Base-by-base conservation (phyloP, 345 rosid genomes). In the Camelina sativa region DNA sequence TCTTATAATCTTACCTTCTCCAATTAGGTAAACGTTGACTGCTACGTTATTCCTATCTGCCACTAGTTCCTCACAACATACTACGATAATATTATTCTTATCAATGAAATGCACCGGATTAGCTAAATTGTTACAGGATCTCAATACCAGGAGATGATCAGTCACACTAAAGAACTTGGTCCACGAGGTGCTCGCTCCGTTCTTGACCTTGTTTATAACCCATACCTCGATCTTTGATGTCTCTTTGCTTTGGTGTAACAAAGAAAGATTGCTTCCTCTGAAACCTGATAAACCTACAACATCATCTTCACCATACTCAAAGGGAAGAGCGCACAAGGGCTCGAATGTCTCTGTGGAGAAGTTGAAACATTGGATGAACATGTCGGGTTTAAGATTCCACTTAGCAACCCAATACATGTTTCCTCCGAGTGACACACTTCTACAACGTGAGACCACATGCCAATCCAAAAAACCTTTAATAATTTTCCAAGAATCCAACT, bases 401-500 rank as follows among this genome's bases (percentile, higher is more conserved):
- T 11, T n/a, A 65, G 71, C 65, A 65, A 73, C 11, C 71, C 77
- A 73, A 55, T 65, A 73, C 77, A 73, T 73, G 71, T 55, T 55
- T 73, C 71, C 77, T 46, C 10, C 7, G 55, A 64, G 57, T 34
- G 71, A 73, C 48, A 56, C 58, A 34, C 65, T 65, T 73, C 30
- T 65, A 55, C 77, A 55, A 54, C 11, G 56, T 1, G 10, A 10
- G 65, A 65, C 41, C 28, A 20, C 57, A 37, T 55, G 50, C 71
- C 77, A 73, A 32, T 73, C 71, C 58, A 73, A 34, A 46, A 40
- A 65, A 44, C 56, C 50, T 15, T 16, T 8, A 15, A 32, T n/a
- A 32, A 19, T n/a, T 46, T 47, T 65, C 77, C 77, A 65, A 7
- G 65, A 65, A 22, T 65, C 16, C 11, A 50, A 41, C 9, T 15